Evolutionary conservation across 768 basidiomycete genomes (phyloP).

Genomic region (Hygrophoropsis aurantiaca): DNA sequence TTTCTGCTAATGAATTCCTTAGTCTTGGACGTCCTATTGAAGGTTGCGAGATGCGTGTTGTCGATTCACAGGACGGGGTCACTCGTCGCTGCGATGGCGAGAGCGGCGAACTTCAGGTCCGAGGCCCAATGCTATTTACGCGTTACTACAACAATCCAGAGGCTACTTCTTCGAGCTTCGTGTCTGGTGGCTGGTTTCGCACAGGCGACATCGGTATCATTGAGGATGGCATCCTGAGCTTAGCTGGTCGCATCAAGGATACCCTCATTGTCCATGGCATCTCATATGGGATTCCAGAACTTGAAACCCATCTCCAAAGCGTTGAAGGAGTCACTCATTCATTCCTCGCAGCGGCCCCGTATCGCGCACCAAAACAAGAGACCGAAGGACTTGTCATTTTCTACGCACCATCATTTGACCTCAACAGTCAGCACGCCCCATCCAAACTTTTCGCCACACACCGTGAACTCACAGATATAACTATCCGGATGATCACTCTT

Average conservation of each 20-base stretch:
- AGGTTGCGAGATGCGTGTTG: constrained; percentile 26
- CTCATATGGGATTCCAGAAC: constrained; percentile 30
- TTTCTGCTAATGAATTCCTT: constrained; percentile 23
- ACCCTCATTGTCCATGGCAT: constrained; percentile 35
- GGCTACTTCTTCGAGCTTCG: constrained; percentile 43
- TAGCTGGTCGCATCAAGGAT: constrained; percentile 38
- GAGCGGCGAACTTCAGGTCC: constrained; percentile 31
- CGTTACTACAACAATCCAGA: constrained; percentile 44
- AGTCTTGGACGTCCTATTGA: constrained; percentile 20
- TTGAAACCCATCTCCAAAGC: constrained; percentile 30
- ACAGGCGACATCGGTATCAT: constrained; percentile 50
- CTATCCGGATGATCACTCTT: constrained; percentile 26
- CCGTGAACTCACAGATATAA: constrained; percentile 28
- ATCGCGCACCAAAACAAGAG: constrained; percentile 37
- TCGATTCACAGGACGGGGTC: constrained; percentile 16
- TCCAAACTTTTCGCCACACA: constrained; percentile 19
- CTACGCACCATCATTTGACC: constrained; percentile 31
- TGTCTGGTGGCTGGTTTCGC: constrained; percentile 46
- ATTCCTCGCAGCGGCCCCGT: constrained; percentile 35
- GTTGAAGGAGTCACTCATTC: constrained; percentile 29
- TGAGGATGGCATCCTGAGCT: constrained; percentile 27
- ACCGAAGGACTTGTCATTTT: constrained; percentile 45
- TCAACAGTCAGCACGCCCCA: constrained; percentile 16
- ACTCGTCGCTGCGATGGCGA: constrained; percentile 14
- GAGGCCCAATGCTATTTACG: constrained; percentile 34